phyloP scores from a whole-genome alignment of 108 stramenopile species.

The Bacterosira constricta region DNA sequence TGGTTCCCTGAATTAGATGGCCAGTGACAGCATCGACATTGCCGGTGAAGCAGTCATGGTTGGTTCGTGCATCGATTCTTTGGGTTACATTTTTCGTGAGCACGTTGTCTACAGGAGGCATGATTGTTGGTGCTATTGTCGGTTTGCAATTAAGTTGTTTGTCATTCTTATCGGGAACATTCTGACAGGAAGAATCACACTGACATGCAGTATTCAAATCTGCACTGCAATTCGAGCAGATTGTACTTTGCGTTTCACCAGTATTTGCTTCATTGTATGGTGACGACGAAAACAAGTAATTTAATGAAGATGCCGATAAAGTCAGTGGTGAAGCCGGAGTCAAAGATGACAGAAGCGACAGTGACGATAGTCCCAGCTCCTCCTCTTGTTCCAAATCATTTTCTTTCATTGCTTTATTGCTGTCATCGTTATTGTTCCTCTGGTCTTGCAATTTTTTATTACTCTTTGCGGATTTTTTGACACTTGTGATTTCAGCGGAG shows the following conservation, averaged over 20 bases:
- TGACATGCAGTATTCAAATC: no score
- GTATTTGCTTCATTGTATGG: not conserved
- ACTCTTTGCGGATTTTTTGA: no score
- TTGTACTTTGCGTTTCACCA: not conserved
- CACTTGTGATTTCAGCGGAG: not conserved
- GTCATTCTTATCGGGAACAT: no score
- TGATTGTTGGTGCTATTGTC: not conserved
- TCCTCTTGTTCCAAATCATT: not conserved
- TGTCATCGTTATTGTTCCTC: not conserved
- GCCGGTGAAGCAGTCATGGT: conserved; percentile 40
- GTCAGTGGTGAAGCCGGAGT: not conserved
- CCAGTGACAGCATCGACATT: conserved; percentile 45
- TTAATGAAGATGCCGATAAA: no score
- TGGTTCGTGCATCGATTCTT: conserved; percentile 19
- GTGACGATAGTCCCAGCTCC: not conserved
- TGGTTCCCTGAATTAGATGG: conserved; percentile 31
- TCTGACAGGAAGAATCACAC: no score
- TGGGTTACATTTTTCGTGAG: conserved; percentile 19
- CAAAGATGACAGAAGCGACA: not conserved
- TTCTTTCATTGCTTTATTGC: not conserved
- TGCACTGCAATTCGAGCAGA: not conserved
- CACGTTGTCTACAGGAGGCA: not conserved
- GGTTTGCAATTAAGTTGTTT: no score
- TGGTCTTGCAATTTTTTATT: not conserved
- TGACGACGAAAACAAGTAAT: no score